phyloP scores from a whole-genome alignment of 345 rosid genomes.

The Gossypium rotundifolium region DNA sequence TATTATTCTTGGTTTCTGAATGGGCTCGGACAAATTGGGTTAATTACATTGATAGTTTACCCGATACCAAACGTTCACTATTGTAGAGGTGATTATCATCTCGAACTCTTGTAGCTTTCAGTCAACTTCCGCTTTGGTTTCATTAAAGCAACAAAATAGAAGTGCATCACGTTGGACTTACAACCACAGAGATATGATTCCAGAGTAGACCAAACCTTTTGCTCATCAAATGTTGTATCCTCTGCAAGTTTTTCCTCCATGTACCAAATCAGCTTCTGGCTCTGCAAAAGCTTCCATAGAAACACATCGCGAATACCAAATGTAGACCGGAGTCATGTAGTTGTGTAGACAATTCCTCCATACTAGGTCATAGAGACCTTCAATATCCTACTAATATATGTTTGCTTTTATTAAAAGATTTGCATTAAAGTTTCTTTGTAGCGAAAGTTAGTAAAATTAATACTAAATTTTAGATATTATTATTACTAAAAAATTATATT shows the following conservation, averaged over 20 bases:
- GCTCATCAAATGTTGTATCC: conserved; percentile 73
- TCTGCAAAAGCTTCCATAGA: conserved; percentile 58
- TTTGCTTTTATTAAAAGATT: no score
- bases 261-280: conserved; percentile 51
- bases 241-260: conserved; percentile 56
- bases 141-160: conserved; percentile 71
- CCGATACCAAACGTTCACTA: no score
- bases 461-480: no score
- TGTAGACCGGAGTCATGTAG: conserved; percentile 56
- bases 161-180: conserved; percentile 77
- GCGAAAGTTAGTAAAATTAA: no score
- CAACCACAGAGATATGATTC: conserved; percentile 94
- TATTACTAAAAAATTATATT: no score
- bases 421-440: no score
- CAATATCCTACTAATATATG: no score
- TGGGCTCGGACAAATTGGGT: no score
- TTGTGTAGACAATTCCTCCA: conserved; percentile 92
- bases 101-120: conserved; percentile 69
- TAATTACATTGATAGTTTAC: no score
- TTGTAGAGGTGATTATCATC: conserved; percentile 40
- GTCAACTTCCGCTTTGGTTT: conserved; percentile 51
- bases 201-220: conserved; percentile 76
- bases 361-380: conserved; percentile 15
- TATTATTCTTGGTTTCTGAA: no score
- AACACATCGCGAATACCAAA: conserved; percentile 86